Evolutionary conservation across 306 rosid species (phyloP), one percentile per base, ranked within the genome.

Genomic region (Acacia acuminata): DNA sequence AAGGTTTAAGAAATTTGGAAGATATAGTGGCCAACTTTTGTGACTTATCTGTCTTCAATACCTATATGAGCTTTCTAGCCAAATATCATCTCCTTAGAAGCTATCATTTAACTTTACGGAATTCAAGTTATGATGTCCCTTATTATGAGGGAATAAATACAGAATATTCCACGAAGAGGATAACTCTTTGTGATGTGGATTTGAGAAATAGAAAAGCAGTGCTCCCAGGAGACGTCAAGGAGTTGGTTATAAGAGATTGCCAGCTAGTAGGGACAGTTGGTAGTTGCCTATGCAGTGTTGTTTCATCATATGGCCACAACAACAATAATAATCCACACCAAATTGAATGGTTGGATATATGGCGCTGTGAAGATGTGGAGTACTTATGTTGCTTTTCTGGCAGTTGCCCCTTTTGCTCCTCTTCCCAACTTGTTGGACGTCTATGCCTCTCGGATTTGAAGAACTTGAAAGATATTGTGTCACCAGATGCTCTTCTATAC

Each of bases 311-410:
- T 63, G 3, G 68, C 4, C 3, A 1, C 17, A 2, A 32, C 34
- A 34, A 34, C 36, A 53, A 53, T 0, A 17, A 53, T 53, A 2
- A 17, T 53, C 24, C 60, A 17, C 6, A 61, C 27, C 25, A 20
- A 25, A 61, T 27, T 12, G 38, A 12, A 12, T 0, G 0, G 2
- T 61, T 12, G 32, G 2, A 2, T 3, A 13, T 61, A 1, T 4
- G 0, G 0, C 0, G 0, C 0, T 61, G 38, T 13, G 2, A 1
- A 3, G 8, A 0, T 32, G 0, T 63, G 38, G 19, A 11, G 38
- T 11, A 4, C 40, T 63, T 63, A 19, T 25, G 68, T 63, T 1
- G 36, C 36, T 34, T 34, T 4, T 34, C 36, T 4, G 4, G 4
- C 36, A 34, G 2, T 25, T 63, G 38, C 38, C 0, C 38, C 38